phyloP scores from a whole-genome alignment of 148 eudicot genomes.

The Rhododendron henanense region DNA sequence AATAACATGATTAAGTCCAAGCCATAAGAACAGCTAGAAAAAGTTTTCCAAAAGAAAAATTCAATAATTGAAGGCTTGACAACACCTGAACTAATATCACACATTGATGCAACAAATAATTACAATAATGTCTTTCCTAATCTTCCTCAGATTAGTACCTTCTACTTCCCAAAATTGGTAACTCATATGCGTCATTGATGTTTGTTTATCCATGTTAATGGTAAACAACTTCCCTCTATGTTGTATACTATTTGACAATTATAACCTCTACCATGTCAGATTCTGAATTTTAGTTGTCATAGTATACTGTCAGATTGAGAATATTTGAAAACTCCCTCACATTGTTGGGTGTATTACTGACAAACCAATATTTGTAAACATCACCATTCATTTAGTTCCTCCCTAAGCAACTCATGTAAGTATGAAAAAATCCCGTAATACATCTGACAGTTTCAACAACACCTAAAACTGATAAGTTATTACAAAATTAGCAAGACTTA shows the following conservation, averaged over 20 bases:
- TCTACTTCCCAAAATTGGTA: background rate
- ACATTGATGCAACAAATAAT: background rate
- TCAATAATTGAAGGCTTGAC: background rate
- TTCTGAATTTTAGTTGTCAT: background rate
- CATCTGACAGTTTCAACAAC: background rate
- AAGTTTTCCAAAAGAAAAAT: background rate
- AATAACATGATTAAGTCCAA: background rate
- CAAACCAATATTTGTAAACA: background rate
- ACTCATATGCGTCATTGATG: background rate
- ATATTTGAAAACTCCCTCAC: background rate
- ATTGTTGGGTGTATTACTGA: background rate
- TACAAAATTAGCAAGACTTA: background rate
- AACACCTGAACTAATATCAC: background rate
- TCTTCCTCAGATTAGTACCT: background rate
- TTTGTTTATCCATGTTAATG: no score
- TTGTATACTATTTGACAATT: background rate
- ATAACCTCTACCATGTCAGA: background rate
- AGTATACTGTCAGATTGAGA: background rate
- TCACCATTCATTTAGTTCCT: background rate
- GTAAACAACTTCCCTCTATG: background rate
- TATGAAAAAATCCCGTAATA: background rate
- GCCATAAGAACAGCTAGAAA: background rate
- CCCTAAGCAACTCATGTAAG: background rate
- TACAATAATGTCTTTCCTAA: background rate
- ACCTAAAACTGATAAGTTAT: background rate